Evolutionary conservation across 2,329 filamentous ascomycete species (phyloP), one percentile per base, ranked within the genome.

Genomic region (Beauveria asiatica): DNA sequence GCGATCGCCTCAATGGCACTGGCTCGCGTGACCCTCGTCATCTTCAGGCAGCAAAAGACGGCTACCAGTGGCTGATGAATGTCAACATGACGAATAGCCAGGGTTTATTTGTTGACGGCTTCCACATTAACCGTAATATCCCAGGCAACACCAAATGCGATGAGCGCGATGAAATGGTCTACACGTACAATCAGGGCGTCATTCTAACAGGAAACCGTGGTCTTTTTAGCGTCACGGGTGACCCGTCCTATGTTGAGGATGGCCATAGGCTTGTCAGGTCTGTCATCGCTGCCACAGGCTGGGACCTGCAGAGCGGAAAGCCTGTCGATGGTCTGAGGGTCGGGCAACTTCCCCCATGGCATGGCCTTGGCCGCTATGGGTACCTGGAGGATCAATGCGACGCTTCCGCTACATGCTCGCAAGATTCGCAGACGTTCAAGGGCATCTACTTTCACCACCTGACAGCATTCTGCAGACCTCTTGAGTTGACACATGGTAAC

Each of bases 141-240:
- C 80, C 79, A 27, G 84, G 86, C 54, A 91, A 89, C 60, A 86
- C 83, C 0, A 80, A 83, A 64, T 97, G 93, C 71, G 90, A 97
- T 69, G 72, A 83, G 54, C 83, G 92, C 53, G 90, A 96, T 72
- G 85, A 92, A 66, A 93, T 92, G 86, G 88, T 96, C 9, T 96
- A 92, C 73, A 95, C 92, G 0, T 97, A 97, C 76, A 97, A 97
- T 74, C 93, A 97, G 73, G 93, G 92, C 23, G 91, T 97, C 4
- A 69, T 97, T 1, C 81, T 97, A 23, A 92, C 89, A 5, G 92
- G 91, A 13, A 83, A 91, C 59, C 83, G 90, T 39, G 89, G 87
- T 1, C 79, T 97, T 0, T 97, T 89, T 84, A 82, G 89, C 63
- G 85, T 85, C 16, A 96, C 90, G 0, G 88, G 88, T 13, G 82